Evolutionary conservation across 345 rosid species (phyloP).

Genomic region (Acer campestre): DNA sequence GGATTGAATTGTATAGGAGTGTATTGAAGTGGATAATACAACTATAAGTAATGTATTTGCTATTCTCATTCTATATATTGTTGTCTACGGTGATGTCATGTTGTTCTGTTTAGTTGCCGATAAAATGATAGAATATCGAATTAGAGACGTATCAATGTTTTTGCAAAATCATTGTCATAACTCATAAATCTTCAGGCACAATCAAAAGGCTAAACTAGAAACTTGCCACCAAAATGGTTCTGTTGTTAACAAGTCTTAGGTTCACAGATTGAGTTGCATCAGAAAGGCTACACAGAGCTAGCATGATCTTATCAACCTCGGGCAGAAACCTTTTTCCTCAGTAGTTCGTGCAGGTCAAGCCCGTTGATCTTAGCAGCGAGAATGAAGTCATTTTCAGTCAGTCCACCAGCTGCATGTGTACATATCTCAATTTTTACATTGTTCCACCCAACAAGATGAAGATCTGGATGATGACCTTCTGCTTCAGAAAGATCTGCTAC

Average conservation of each 20-base stretch:
- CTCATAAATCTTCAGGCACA: not conserved
- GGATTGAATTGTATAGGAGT: too few relatives aligned
- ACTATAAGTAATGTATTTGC: too few relatives aligned
- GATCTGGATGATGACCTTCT: constrained; percentile 98
- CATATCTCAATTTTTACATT: constrained; percentile 87
- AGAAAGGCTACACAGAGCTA: not conserved
- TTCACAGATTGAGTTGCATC: not conserved
- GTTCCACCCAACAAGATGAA: constrained; percentile 98
- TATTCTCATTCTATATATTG: too few relatives aligned
- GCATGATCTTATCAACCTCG: not conserved
- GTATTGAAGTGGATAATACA: too few relatives aligned
- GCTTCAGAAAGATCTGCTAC: constrained; percentile 83
- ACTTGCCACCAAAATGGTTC: not conserved
- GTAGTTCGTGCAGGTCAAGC: constrained; percentile 55
- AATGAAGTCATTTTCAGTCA: constrained; percentile 91
- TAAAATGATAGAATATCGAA: too few relatives aligned
- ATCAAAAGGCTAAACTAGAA: not conserved
- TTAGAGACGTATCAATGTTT: too few relatives aligned
- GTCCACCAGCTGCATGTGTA: constrained; percentile 90
- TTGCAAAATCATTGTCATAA: not conserved
- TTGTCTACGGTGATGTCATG: too few relatives aligned
- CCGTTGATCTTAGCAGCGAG: constrained; percentile 83
- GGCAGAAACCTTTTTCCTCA: constrained; percentile 46
- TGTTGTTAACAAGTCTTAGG: not conserved
- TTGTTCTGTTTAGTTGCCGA: too few relatives aligned